These are phyloP conservation scores for Aspergillus kassunensis DNA, from an alignment of 495 filamentous ascomycete genomes.

Conservation along the genomic window DNA sequence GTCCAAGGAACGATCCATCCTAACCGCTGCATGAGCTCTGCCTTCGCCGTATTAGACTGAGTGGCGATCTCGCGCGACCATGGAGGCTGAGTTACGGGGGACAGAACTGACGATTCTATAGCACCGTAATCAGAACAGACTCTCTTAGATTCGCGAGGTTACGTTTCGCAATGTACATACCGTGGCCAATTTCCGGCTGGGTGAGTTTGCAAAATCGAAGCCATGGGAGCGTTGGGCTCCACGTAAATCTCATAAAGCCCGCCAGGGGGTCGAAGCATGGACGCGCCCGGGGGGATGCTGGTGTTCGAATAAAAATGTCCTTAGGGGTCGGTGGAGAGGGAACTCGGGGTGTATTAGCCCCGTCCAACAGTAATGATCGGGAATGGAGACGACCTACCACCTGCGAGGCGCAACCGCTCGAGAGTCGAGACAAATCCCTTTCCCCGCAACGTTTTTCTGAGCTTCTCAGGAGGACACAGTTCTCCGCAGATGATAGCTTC, in stretches of 20 bases:
- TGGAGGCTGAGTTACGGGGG: background rate
- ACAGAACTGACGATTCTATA: background rate
- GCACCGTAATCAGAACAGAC: background rate
- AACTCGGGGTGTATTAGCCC: background rate
- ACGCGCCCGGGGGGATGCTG: background rate
- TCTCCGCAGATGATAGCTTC: conserved; percentile 11
- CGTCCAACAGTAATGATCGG: no score
- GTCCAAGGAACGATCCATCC: conserved; percentile 7
- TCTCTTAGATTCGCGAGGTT: background rate
- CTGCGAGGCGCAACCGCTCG: background rate
- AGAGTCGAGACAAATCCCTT: conserved; percentile 8
- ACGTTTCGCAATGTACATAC: background rate
- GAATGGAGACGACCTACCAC: conserved; percentile 3
- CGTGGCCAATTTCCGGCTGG: background rate
- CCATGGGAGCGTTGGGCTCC: background rate
- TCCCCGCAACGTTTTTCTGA: conserved; percentile 2
- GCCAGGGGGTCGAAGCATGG: background rate
- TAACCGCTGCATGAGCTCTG: conserved; percentile 5
- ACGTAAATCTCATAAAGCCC: background rate
- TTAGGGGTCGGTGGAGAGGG: background rate
- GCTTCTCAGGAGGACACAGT: conserved; percentile 1
- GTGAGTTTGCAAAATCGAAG: background rate
- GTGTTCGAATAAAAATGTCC: background rate
- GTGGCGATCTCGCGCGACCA: background rate
- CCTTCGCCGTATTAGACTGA: background rate